Base-by-base conservation (phyloP, 2,329 filamentous ascomycete species). In the Aspergillus caelatus region DNA sequence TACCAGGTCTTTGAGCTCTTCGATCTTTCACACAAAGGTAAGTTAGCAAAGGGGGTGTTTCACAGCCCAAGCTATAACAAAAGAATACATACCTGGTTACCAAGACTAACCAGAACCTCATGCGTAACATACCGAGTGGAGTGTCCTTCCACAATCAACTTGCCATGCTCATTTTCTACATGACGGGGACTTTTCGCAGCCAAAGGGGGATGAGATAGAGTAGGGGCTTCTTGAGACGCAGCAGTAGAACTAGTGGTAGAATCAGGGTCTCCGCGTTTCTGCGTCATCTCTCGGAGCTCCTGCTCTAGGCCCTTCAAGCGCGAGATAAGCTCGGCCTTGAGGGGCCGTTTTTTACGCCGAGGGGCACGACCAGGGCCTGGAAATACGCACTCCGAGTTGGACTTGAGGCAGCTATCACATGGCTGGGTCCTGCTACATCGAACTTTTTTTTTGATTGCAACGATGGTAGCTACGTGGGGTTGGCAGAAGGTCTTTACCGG, bases 371-470 rank as follows among this genome's bases (percentile, higher is more conserved):
- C 62, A 3, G 62, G 59, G 2, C 53, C 65, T 1, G 70, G 70
- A 56, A 65, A 70, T 12, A 43, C 41, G 46, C 70, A 72, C 45
- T 65, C 53, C 6, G 48, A 48, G 5, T 61, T 56, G 1, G 58
- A 56, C 36, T 68, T 67, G 7, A 67, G 21, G 52, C 68, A 72
- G 2, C 54, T 41, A 2, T 26, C 26, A 60, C 75, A 78, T 8
- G 75, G 74, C 14, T 68, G 48, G 26, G 61, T 68, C 61, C 73
- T 75, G 64, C 74, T 71, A 48, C 76, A 79, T 14, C 74, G 70
- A 30, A 77, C 63, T n/a, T 57, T 78, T 78, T 50, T 67, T 70
- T 26, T 69, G 66, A 61, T 74, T 72, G 67, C 76, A 79, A 3
- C 67, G 58, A 12, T 61, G 60, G 52, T 75, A 78, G 43, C 71